Evolutionary conservation across 1,139 yeast genomes (phyloP).

Genomic region (Taphrina sp.): DNA sequence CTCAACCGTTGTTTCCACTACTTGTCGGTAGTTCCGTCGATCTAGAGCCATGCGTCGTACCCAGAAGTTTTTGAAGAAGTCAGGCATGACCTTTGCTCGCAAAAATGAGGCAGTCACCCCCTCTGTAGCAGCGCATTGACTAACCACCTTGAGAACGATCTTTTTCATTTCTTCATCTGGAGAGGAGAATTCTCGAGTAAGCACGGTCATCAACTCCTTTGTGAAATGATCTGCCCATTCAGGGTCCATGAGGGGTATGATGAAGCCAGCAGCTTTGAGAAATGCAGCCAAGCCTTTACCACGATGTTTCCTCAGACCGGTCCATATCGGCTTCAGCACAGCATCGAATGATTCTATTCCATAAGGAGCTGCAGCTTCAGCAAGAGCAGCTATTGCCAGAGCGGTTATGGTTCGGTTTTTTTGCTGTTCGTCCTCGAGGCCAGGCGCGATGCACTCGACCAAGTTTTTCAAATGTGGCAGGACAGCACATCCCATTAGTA

Average conservation of each 20-base stretch:
- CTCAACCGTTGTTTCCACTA: conserved; percentile 69
- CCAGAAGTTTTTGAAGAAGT: conserved; percentile 78
- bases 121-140: conserved; percentile 57
- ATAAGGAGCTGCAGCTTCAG: conserved; percentile 83
- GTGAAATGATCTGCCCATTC: conserved; percentile 81
- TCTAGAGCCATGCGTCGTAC: conserved; percentile 53
- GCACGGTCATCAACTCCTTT: conserved; percentile 63
- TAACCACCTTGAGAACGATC: conserved; percentile 63
- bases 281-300: conserved; percentile 78
- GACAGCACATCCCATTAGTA: conserved; percentile 68
- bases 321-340: conserved; percentile 74
- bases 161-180: conserved; percentile 89
- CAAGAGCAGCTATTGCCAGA: conserved; percentile 66
- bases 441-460: conserved; percentile 59
- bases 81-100: conserved; percentile 55
- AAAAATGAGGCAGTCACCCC: conserved; percentile 53
- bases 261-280: conserved; percentile 71
- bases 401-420: conserved; percentile 72
- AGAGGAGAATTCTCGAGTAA: conserved; percentile 69
- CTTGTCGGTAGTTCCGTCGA: conserved; percentile 55
- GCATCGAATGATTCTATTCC: conserved; percentile 85
- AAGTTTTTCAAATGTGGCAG: conserved; percentile 70
- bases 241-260: conserved; percentile 81
- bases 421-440: conserved; percentile 67
- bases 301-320: conserved; percentile 70